These are phyloP conservation scores for Schizopora paradoxa DNA, from an alignment of 1,284 basidiomycete species.

Conservation along the genomic window DNA sequence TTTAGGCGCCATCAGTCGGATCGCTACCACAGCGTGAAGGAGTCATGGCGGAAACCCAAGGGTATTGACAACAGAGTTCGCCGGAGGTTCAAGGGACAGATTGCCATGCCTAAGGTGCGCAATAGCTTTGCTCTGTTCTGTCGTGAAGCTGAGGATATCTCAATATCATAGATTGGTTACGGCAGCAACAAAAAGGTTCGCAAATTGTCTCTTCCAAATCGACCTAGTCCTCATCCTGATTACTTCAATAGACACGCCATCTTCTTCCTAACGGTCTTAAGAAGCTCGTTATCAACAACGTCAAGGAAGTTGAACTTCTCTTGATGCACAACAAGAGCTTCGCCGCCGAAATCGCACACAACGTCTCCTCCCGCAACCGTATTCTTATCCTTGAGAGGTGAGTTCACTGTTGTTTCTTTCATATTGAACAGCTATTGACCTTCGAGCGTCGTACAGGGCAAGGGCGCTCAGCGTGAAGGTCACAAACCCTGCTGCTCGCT, in stretches of 20 bases:
- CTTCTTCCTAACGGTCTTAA: slow-evolving; percentile 92
- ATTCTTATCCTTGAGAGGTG: slow-evolving; percentile 87
- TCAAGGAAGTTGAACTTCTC: slow-evolving; percentile 87
- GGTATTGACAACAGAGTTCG: slow-evolving; percentile 95
- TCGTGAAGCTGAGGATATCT: slow-evolving; percentile 8
- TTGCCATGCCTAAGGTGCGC: slow-evolving; percentile 88
- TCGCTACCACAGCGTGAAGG: slow-evolving; percentile 92
- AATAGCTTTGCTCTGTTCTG: neutral
- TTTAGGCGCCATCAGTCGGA: slow-evolving; percentile 93
- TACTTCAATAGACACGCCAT: slow-evolving; percentile 67
- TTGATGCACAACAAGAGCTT: slow-evolving; percentile 98
- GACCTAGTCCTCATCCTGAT: neutral
- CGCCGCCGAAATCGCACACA: slow-evolving; percentile 96
- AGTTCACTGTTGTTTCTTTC: slow-evolving; percentile 21
- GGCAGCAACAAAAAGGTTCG: slow-evolving; percentile 75
- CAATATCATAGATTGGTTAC: slow-evolving; percentile 59
- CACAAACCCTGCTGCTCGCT: slow-evolving; percentile 91
- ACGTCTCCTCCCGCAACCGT: slow-evolving; percentile 96
- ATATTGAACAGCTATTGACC: slow-evolving; percentile 11
- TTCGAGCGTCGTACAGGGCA: slow-evolving; percentile 49
- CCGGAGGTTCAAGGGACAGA: slow-evolving; percentile 93
- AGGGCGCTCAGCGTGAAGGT: slow-evolving; percentile 90
- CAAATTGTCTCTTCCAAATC: neutral
- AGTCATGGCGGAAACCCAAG: slow-evolving; percentile 97
- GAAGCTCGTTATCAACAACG: slow-evolving; percentile 91